Base-by-base conservation (phyloP, 2,329 filamentous ascomycete genomes). In the Metarhizium brunneum region DNA sequence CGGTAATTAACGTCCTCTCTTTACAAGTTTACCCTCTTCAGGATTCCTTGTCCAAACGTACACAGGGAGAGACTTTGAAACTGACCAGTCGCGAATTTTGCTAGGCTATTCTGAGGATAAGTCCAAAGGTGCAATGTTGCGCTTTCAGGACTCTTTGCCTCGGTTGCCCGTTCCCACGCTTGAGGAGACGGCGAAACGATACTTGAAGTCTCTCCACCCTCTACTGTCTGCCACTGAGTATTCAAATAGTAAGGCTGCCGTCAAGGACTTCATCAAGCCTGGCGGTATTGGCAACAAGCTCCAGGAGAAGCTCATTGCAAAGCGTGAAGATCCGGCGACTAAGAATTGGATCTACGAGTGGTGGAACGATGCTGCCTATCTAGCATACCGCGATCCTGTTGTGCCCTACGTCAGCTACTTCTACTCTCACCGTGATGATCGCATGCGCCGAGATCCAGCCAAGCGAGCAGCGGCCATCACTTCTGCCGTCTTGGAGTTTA, bases 361-460 rank as follows among this genome's bases (percentile, higher is more conserved):
- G 94, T 99, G 94, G 94, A 97, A 99, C 71, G 84, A 96, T 54
- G 84, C 85, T 4, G 94, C 94, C 57, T 99, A 99, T 74, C 84
- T 99, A 61, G 81, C 76, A 61, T 97, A 97, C 77, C 88, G 92
- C 62, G 94, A 97, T 71, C 94, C 94, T 11, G 90, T 99, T 50
- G 89, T 97, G 18, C 94, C 94, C 59, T 99, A 97, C 69, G 94
- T 99, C 67, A 96, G 90, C 73, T 99, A 99, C 82, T 99, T 99
- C 77, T 99, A 99, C 78, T 96, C 92, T 55, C 92, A 97, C 77
- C 85, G 90, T 63, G 94, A 99, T 73, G 95, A 99, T 73, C 85
- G 90, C 63, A 82, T 86, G 68, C 84, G 92, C 62, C 85, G 91
- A 60, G 84, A 96, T 71, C 94, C 94, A 0, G 86, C 88, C 60